Conservation (phyloP, 805 yeast genomes). For the Yarrowia osloensis region DNA sequence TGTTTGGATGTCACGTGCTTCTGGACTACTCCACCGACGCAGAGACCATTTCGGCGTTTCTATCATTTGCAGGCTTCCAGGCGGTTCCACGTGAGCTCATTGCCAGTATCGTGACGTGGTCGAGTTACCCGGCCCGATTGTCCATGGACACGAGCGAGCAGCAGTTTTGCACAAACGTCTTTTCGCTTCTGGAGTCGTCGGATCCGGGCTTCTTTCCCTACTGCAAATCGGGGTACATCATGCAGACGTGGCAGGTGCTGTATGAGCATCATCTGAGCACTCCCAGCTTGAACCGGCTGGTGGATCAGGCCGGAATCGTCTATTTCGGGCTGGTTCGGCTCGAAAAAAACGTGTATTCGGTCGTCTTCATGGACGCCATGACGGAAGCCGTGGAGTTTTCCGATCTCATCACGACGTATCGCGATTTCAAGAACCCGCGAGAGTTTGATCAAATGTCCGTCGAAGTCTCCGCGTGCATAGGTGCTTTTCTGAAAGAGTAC, state of each 20-base stretch:
- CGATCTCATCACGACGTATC: neutral
- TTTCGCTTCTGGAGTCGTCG: neutral
- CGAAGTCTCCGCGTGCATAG: neutral
- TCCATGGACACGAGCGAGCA: neutral
- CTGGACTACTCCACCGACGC: neutral
- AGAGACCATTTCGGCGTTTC: neutral
- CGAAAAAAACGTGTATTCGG: neutral
- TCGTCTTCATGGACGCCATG: neutral
- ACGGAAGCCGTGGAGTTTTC: conserved; percentile 1
- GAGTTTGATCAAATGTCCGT: neutral
- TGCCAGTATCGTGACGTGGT: neutral
- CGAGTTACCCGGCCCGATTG: neutral
- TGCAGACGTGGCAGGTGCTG: neutral
- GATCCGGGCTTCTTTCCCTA: neutral
- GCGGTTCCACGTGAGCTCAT: neutral
- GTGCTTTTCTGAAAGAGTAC: neutral
- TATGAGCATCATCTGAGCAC: neutral
- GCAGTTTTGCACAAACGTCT: neutral
- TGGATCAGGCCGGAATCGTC: neutral
- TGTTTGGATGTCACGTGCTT: neutral
- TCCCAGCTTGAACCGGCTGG: neutral
- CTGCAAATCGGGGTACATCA: conserved; percentile 9
- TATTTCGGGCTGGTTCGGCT: neutral
- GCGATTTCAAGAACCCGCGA: neutral
- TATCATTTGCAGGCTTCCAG: neutral